Base-by-base conservation (phyloP, 352 stramenopile species). In the Globisporangium orthogonon region DNA sequence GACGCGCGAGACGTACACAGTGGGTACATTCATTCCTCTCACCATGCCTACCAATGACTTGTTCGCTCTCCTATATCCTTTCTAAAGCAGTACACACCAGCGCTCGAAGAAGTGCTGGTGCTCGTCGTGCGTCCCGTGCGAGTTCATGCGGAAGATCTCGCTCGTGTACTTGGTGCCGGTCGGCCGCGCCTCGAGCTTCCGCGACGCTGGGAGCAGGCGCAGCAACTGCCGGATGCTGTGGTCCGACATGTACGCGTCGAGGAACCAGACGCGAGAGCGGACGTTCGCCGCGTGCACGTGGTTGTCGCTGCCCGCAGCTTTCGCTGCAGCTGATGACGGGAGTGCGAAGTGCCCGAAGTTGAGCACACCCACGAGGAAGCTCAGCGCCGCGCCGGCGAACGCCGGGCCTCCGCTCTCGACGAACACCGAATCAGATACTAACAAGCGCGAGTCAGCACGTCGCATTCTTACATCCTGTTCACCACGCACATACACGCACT, bases 191-290 rank as follows among this genome's bases (percentile, higher is more conserved):
- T 87, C 65, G 0, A 91, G 71, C 9, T 62, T 70, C 9, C 64
- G 64, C 0, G 62, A 15, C 35, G 66, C 7, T 0, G 76, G 75
- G 7, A 91, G 69, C 23, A 71, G 59, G 30, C 73, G 70, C 47
- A 87, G 69, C 1, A 89, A 39, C 35, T 83, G 63, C 18, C 70
- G 74, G 28, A 91, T 75, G 31, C 83, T 76, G 31, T 76, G 50
- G 45, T 91, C 79, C 23, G 82, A 91, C 52, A 91, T 71, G 66
- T 89, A 91, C 37, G 79, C 75, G 46, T 91, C 79, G 11, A 89
- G 56, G 60, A 75, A 64, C 82, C 82, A 91, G 13, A 74, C 46
- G n/a, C 76, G 74, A 44, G 65, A 70, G 45, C 72, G 77, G 13
- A 81, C 55, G 17, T 50, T 28, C 44, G 40, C 17, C 0, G 10